Evolutionary conservation across 2,329 filamentous ascomycete genomes (phyloP).

Genomic region (Didymella pomorum): DNA sequence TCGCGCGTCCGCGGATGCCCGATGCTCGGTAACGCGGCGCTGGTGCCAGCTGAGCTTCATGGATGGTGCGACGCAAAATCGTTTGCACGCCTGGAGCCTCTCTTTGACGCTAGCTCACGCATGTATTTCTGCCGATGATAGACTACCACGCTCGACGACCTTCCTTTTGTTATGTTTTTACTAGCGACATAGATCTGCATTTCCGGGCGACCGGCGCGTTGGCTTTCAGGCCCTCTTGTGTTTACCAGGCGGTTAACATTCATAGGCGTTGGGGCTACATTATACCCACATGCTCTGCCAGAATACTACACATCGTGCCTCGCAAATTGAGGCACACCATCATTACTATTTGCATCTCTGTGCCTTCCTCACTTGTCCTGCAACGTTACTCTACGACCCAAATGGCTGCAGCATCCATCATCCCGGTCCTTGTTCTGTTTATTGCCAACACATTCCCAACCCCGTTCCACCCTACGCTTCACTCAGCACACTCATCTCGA

Average conservation of each 20-base stretch:
- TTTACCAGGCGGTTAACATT: not conserved
- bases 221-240: not conserved
- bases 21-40: slow-evolving; percentile 8
- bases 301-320: not conserved
- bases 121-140: not conserved
- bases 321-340: not conserved
- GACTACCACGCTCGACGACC: slow-evolving; percentile 1
- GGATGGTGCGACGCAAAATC: slow-evolving; percentile 3
- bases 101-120: not conserved
- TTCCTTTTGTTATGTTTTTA: slow-evolving; percentile 13
- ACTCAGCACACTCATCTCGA: not conserved
- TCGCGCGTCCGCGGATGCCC: slow-evolving; percentile 5
- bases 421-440: not conserved
- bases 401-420: not conserved
- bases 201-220: slow-evolving; percentile 9
- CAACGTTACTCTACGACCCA: not conserved
- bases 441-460: too few species aligned
- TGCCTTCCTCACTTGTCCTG: not conserved
- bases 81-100: slow-evolving; percentile 10
- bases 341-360: not conserved
- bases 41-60: slow-evolving; percentile 9
- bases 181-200: slow-evolving; percentile 21
- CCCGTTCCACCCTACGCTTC: not conserved
- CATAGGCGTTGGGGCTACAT: not conserved
- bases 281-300: slow-evolving; percentile 13